phyloP scores from a whole-genome alignment of 768 basidiomycete genomes.

The Lentinus tigrinus region DNA sequence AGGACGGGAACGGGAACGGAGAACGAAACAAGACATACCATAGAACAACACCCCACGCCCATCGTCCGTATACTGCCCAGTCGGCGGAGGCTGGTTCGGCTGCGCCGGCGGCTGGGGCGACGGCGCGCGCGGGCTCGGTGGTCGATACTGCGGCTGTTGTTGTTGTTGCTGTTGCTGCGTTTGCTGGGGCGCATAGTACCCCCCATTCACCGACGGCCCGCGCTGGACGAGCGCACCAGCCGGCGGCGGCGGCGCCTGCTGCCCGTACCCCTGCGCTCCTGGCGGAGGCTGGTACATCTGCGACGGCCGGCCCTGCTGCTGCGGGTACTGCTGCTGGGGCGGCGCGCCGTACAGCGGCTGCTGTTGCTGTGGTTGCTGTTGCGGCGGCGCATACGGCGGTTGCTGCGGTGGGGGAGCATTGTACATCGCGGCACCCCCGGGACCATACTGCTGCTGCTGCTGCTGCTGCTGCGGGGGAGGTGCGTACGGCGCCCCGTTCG shows the following conservation, averaged over 20 bases:
- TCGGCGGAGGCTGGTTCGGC: slow-evolving; percentile 40
- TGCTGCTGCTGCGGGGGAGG: slow-evolving; percentile 29
- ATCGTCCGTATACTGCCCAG: slow-evolving; percentile 78
- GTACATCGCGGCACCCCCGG: background rate
- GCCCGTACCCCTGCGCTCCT: slow-evolving; percentile 13
- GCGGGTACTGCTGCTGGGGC: slow-evolving; percentile 10
- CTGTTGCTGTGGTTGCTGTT: slow-evolving; percentile 31
- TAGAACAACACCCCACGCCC: slow-evolving; percentile 86
- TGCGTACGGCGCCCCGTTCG: slow-evolving; percentile 30
- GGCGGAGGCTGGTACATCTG: slow-evolving; percentile 13
- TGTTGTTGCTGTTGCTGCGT: slow-evolving; percentile 32
- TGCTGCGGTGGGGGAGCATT: slow-evolving; percentile 19
- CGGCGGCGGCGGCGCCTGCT: background rate
- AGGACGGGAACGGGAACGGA: background rate
- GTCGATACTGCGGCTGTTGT: slow-evolving; percentile 37
- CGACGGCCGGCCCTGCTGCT: slow-evolving; percentile 14
- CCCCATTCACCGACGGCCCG: slow-evolving; percentile 25
- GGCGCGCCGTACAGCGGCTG: slow-evolving; percentile 23
- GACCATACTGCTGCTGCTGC: slow-evolving; percentile 19
- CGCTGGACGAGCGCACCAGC: slow-evolving; percentile 27
- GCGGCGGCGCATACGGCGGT: slow-evolving; percentile 17
- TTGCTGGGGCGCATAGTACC: slow-evolving; percentile 33
- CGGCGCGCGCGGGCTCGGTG: slow-evolving; percentile 49
- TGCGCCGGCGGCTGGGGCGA: slow-evolving; percentile 43
- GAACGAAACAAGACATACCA: slow-evolving; percentile 47